Evolutionary conservation across 2,329 filamentous ascomycete genomes (phyloP), one percentile per base, ranked within the genome.

Genomic region (Claviceps pazoutovae): DNA sequence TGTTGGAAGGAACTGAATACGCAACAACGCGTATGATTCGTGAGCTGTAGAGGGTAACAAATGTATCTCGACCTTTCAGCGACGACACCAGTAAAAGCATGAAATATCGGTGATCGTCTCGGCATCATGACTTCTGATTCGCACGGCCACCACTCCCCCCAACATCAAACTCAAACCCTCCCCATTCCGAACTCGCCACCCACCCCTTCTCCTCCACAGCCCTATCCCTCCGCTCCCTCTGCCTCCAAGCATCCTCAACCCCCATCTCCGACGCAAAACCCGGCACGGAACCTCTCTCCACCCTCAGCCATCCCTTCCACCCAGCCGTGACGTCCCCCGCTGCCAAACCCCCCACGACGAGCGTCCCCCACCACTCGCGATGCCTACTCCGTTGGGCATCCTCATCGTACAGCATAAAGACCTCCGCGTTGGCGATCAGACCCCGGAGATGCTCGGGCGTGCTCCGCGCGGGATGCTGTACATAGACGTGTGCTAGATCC

Each of bases 281-380:
- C 19, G 59, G 56, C 0, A 73, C 65, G 36, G 66, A 62, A 41
- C 69, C 68, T 21, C 72, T 64, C 49, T 76, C 71, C 5, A 80
- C 70, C 11, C 70, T 67, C 51, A 80, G 58, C 78, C 78, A 81
- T 9, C 78, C 78, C 54, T 63, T 68, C 66, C 66, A 69, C 26
- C 59, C 62, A 13, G 61, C 57, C 49, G 61, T 58, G 43, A 67
- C 54, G 49, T 67, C 59, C 19, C 67, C 65, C 1, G 63, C 62
- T 5, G 63, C 63, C 30, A 61, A 56, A 0, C 69, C 70, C 9
- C 74, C 75, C 41, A 80, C 57, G 5, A 80, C 71, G 26, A 81
- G 57, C 2, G 74, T 78, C n/a, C 78, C 78, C 78, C 78, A 81
- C 71, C 73, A 79, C 54, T 72, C 69, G 4, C 78, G 70, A 26